Percentiles rank a stretch among this genome's conserved stretches.
Evolutionary conservation across 1,139 yeast species (phyloP).

Genomic region (Pneumocystis carinii): DNA sequence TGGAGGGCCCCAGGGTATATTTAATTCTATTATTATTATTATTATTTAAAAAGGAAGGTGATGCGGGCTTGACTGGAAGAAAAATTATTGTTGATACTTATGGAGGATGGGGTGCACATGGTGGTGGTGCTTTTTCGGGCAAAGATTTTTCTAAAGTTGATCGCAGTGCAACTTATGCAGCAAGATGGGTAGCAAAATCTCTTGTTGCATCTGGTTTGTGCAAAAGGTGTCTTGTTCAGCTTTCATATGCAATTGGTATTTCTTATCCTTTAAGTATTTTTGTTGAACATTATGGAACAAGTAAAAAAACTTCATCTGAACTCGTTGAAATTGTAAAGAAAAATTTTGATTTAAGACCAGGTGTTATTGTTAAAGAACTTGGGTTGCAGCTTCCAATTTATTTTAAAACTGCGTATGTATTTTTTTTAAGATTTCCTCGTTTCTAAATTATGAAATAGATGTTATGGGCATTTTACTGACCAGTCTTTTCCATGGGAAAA

Average conservation of each 20-base stretch:
- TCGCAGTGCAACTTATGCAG: slow-evolving; percentile 99
- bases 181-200: slow-evolving; percentile 99
- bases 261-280: slow-evolving; percentile 97
- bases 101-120: slow-evolving; percentile 99
- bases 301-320: slow-evolving; percentile 74
- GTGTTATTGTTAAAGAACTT: slow-evolving; percentile 92
- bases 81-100: slow-evolving; percentile 98
- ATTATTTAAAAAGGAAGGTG: slow-evolving; percentile 38
- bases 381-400: slow-evolving; percentile 98
- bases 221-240: slow-evolving; percentile 94
- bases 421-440: not conserved
- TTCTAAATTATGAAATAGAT: slow-evolving; percentile 33
- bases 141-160: slow-evolving; percentile 99
- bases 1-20: slow-evolving; percentile 79
- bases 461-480: slow-evolving; percentile 98
- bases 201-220: slow-evolving; percentile 88
- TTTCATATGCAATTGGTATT: slow-evolving; percentile 98
- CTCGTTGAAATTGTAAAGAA: slow-evolving; percentile 77
- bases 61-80: slow-evolving; percentile 99
- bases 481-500: slow-evolving; percentile 98
- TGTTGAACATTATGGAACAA: slow-evolving; percentile 97
- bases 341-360: slow-evolving; percentile 98
- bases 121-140: slow-evolving; percentile 99
- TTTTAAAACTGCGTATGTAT: slow-evolving; percentile 49
- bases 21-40: not conserved